phyloP scores from a whole-genome alignment of 1,139 yeast species.

The Sugiyamaella paludigena region DNA sequence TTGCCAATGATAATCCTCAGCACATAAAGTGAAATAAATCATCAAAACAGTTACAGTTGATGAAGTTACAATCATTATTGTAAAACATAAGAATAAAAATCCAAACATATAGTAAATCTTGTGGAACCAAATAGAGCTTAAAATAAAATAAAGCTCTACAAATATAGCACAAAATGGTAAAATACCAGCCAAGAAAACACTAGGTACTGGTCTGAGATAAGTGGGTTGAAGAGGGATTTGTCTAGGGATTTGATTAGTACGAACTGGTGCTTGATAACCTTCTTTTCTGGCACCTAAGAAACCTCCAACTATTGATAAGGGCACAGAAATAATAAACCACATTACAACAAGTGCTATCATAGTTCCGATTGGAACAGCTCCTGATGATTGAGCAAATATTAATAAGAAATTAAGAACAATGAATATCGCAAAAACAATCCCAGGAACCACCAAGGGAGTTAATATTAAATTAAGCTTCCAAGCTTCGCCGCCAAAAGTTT shows the following conservation, averaged over 20 bases:
- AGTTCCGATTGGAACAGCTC: slow-evolving; percentile 93
- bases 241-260: slow-evolving; percentile 87
- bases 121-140: slow-evolving; percentile 91
- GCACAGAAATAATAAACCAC: slow-evolving; percentile 86
- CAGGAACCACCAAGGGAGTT: slow-evolving; percentile 85
- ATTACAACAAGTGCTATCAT: slow-evolving; percentile 75
- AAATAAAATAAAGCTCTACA: slow-evolving; percentile 85
- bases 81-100: slow-evolving; percentile 81
- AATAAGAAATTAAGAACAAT: slow-evolving; percentile 77
- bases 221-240: slow-evolving; percentile 92
- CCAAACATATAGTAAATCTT: slow-evolving; percentile 97
- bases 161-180: slow-evolving; percentile 95
- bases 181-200: slow-evolving; percentile 76
- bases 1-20: slow-evolving; percentile 96
- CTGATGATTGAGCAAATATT: slow-evolving; percentile 76
- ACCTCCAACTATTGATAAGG: slow-evolving; percentile 79
- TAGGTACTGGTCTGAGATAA: slow-evolving; percentile 67
- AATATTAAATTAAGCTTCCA: slow-evolving; percentile 85
- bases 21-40: slow-evolving; percentile 79
- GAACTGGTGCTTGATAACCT: slow-evolving; percentile 65
- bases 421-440: slow-evolving; percentile 61
- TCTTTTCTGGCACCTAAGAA: slow-evolving; percentile 69
- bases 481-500: slow-evolving; percentile 85
- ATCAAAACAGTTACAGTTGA: slow-evolving; percentile 75
- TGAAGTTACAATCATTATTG: slow-evolving; percentile 79